A percentile compares a stretch with the other conserved stretches of the same genome.
These are phyloP conservation scores for Mollisiaceae sp. DNA, from an alignment of 2,329 filamentous ascomycete genomes.

Conservation along the genomic window DNA sequence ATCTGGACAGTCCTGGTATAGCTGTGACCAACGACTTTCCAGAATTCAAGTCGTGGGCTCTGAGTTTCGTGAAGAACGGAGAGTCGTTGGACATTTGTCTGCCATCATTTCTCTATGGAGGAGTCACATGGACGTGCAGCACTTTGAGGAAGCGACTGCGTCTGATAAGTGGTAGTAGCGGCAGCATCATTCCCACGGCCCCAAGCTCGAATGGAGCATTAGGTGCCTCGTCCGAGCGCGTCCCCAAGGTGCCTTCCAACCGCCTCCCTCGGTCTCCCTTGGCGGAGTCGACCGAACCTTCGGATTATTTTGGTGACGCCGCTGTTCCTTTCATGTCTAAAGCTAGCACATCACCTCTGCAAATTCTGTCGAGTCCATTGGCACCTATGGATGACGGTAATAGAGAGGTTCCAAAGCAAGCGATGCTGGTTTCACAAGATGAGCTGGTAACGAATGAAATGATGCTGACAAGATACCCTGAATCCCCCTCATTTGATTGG, in stretches of 20 bases:
- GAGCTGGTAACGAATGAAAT: constrained; percentile 21
- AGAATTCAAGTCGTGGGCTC: constrained; percentile 73
- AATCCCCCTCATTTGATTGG: constrained; percentile 72
- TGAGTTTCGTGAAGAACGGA: constrained; percentile 58
- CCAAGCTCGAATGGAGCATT: constrained; percentile 31
- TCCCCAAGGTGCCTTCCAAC: constrained; percentile 10
- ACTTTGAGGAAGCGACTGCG: constrained; percentile 72
- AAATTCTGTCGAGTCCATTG: constrained; percentile 14
- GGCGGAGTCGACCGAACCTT: constrained; percentile 25
- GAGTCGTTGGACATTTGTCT: constrained; percentile 58
- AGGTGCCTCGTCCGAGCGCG: constrained; percentile 31
- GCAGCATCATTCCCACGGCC: constrained; percentile 32
- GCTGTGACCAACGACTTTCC: constrained; percentile 54
- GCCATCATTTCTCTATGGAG: constrained; percentile 65
- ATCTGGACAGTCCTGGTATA: constrained; percentile 42
- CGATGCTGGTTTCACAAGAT: constrained; percentile 28
- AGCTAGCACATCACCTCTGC: constrained; percentile 10
- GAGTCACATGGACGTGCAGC: constrained; percentile 71
- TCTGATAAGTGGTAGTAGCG: constrained; percentile 64
- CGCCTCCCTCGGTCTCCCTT: constrained; percentile 26
- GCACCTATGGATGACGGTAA: constrained; percentile 9
- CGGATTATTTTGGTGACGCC: constrained; percentile 40
- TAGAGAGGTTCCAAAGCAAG: constrained; percentile 24
- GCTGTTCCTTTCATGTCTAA: neutral
- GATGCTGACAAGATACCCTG: constrained; percentile 26